A percentile compares a stretch with the other conserved stretches of the same genome.
Evolutionary conservation across 805 yeast species (phyloP).

Genomic region (Metschnikowia hibisci): DNA sequence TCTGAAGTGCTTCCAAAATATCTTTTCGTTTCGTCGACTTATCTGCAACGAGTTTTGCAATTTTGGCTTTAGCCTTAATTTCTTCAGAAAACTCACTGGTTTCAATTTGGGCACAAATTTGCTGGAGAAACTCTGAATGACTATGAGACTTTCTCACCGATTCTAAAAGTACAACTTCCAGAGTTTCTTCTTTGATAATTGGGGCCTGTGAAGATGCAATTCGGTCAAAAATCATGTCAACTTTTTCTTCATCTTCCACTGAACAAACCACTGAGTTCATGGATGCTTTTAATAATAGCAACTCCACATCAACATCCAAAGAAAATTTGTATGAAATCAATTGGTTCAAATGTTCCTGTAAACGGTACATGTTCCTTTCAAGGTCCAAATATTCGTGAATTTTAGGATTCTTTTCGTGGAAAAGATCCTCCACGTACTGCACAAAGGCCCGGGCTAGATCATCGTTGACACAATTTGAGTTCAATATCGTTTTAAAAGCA

Average conservation of each 20-base stretch:
- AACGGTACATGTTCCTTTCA: constrained; percentile 23
- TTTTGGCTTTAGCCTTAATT: not conserved
- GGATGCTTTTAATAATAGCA: constrained; percentile 25
- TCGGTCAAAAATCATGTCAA: not conserved
- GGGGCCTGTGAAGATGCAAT: not conserved
- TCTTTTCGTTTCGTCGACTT: too few species aligned
- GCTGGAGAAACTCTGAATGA: not conserved
- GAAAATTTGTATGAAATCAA: constrained; percentile 1
- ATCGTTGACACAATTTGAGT: constrained; percentile 17
- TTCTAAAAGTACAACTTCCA: not conserved
- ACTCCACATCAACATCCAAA: constrained; percentile 9
- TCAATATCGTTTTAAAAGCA: constrained; percentile 16
- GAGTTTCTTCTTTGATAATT: not conserved
- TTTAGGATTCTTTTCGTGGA: constrained; percentile 24
- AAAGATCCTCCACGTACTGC: constrained; percentile 27
- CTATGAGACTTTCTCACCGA: not conserved
- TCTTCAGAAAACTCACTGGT: not conserved
- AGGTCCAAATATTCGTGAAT: constrained; percentile 34
- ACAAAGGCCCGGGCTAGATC: constrained; percentile 21
- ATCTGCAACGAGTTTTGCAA: not conserved
- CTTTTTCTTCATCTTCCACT: constrained; percentile 7
- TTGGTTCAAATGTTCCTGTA: constrained; percentile 4
- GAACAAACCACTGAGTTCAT: constrained; percentile 15
- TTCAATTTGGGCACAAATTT: not conserved
- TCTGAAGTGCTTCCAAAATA: not conserved